A percentile compares a stretch with the other conserved stretches of the same genome.
Evolutionary conservation across 1,284 basidiomycete species (phyloP).

Genomic region (Salmacisia buchloeana): DNA sequence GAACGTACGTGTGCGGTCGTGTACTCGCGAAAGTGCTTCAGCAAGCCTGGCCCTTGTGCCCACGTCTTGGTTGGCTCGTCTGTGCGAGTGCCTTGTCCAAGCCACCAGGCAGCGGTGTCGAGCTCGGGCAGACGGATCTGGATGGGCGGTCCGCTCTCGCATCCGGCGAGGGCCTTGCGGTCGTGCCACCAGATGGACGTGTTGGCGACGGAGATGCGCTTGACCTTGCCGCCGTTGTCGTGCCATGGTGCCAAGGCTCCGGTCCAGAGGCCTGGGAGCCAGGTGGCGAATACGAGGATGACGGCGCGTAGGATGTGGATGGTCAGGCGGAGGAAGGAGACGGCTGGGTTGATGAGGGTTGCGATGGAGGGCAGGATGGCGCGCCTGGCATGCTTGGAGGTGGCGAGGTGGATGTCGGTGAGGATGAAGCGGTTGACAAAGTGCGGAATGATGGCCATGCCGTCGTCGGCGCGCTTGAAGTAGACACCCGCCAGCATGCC

Average conservation of each 20-base stretch:
- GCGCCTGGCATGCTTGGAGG: conserved; percentile 26
- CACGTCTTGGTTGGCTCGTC: conserved; percentile 10
- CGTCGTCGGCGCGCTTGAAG: conserved; percentile 43
- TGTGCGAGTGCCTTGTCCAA: conserved; percentile 26
- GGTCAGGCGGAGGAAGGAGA: conserved; percentile 50
- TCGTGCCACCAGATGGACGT: conserved; percentile 54
- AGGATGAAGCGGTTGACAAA: conserved; percentile 52
- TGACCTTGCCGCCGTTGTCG: conserved; percentile 33
- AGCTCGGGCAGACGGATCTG: conserved; percentile 54
- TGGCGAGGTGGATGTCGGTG: conserved; percentile 50
- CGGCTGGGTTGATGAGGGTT: conserved; percentile 54
- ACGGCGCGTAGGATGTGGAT: conserved; percentile 51
- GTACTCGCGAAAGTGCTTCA: conserved; percentile 53
- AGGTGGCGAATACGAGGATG: conserved; percentile 39
- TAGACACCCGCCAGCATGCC: conserved; percentile 56
- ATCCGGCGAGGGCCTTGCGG: conserved; percentile 54
- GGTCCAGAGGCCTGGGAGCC: conserved; percentile 46
- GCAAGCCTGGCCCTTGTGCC: conserved; percentile 14
- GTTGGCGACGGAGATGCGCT: conserved; percentile 52
- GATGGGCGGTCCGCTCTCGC: conserved; percentile 55
- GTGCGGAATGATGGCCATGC: conserved; percentile 30
- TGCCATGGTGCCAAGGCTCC: conserved; percentile 43
- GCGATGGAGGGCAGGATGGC: conserved; percentile 56
- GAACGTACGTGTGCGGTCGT: conserved; percentile 51
- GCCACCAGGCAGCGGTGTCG: conserved; percentile 54